Evolutionary conservation across 192 early-diverging fungal genomes (phyloP).

Genomic region (Linnemannia zychae): DNA sequence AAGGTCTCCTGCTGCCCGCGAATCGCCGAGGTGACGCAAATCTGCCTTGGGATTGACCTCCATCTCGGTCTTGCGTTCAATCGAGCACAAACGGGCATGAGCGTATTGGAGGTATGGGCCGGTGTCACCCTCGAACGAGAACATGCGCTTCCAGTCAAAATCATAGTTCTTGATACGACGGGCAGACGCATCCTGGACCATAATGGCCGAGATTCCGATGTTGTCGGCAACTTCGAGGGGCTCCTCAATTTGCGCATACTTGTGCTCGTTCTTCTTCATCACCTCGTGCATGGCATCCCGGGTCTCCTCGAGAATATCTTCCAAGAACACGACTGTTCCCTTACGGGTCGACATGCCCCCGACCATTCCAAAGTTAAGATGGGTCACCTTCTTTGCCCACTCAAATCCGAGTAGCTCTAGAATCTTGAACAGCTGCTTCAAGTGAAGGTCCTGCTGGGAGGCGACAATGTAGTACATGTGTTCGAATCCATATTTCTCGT

Average conservation of each 20-base stretch:
- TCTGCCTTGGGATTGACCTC: conserved; percentile 75
- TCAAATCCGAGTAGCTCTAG: conserved; percentile 85
- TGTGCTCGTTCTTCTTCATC: conserved; percentile 90
- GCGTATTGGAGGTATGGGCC: conserved; percentile 99
- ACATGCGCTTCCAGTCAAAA: conserved; percentile 93
- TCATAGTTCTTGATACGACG: conserved; percentile 95
- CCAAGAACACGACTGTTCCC: conserved; percentile 95
- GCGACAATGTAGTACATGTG: conserved; percentile 94
- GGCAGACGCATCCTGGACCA: conserved; percentile 92
- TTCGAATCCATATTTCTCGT: conserved; percentile 91
- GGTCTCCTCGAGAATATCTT: conserved; percentile 91
- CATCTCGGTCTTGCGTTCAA: conserved; percentile 85
- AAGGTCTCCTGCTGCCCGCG: conserved; percentile 73
- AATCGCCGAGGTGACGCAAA: conserved; percentile 77
- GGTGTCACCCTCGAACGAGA: conserved; percentile 97
- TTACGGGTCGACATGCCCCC: conserved; percentile 96
- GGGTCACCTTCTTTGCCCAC: conserved; percentile 86
- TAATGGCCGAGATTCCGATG: conserved; percentile 94
- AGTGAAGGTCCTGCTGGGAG: conserved; percentile 91
- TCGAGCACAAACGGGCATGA: conserved; percentile 96
- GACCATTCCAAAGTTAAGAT: conserved; percentile 97
- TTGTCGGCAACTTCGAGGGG: conserved; percentile 87
- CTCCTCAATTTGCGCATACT: conserved; percentile 87
- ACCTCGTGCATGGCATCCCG: conserved; percentile 92
- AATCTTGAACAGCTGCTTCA: conserved; percentile 96